Base-by-base conservation (phyloP, 2,329 filamentous ascomycete genomes). In the Tolypocladium amazonense region DNA sequence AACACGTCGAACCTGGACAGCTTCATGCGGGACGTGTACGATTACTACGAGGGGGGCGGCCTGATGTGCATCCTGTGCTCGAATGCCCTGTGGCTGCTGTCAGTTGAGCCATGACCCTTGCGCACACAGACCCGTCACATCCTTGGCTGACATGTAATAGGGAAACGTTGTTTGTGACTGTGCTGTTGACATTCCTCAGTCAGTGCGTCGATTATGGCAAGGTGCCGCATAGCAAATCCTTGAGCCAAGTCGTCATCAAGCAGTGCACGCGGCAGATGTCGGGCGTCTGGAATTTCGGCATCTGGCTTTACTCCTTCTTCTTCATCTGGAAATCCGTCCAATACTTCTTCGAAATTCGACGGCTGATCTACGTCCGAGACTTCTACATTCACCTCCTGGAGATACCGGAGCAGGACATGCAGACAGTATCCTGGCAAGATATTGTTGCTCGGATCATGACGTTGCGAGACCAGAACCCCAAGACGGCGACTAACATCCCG, bases 391-490 rank as follows among this genome's bases (percentile, higher is more conserved):
- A 95, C 68, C 81, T 96, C 4, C 83, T 97, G 12, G 88, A 89
- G 45, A 91, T 97, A 52, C 89, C 89, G 0, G 82, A 85, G 61
- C 81, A 88, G 60, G 92, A 97, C 66, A 94, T 97, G 76, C 92
- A 97, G 72, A 95, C 91, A 0, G 89, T 96, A 57, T 93, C 92
- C 7, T 97, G 92, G 92, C 90, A 96, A 69, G 88, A 94, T 64
- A 83, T 96, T 33, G 92, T 97, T 27, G 88, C 85, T 62, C 87
- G 91, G 41, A 81, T 97, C 62, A 96, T 96, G 84, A 83, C 85
- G 8, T 74, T 97, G 27, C 83, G 92, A 62, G 91, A 96, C 68
- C 82, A 90, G 37, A 96, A 97, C 66, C 86, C 92, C n/a, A 86
- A 88, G 62, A 96, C 92, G 20, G 82, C 83, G 12, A 78, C 74